Percentiles rank a stretch among this genome's conserved stretches.
phyloP scores from a whole-genome alignment of 2,329 filamentous ascomycete genomes.

The Coniochaeta ligniaria region DNA sequence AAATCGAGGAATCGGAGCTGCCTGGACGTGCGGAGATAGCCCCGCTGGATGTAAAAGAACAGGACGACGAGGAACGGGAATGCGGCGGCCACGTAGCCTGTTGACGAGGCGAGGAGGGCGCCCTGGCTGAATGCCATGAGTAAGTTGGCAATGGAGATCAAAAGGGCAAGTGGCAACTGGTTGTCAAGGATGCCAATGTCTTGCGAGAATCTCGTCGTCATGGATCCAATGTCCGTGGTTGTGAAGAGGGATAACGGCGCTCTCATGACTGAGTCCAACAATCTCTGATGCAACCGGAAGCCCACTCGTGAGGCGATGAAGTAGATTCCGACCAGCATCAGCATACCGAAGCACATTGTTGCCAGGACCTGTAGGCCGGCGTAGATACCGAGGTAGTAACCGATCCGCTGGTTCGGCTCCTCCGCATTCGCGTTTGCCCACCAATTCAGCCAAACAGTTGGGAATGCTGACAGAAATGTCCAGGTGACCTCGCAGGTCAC shows the following conservation, averaged over 20 bases:
- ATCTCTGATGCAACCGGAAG: neutral
- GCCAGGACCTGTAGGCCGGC: slow-evolving; percentile 4
- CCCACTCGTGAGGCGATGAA: neutral
- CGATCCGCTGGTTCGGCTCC: neutral
- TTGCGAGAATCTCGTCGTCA: slow-evolving; percentile 6
- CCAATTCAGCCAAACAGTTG: slow-evolving; percentile 5
- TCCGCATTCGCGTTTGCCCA: slow-evolving; percentile 4
- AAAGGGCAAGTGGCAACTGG: slow-evolving; percentile 1
- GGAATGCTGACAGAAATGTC: neutral
- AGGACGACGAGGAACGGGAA: slow-evolving; percentile 38
- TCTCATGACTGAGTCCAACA: neutral
- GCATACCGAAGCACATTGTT: neutral
- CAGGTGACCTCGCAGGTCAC: neutral
- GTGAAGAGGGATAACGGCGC: neutral
- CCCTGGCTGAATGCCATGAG: neutral
- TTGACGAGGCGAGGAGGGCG: neutral
- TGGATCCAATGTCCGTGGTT: slow-evolving; percentile 3
- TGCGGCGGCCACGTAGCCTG: slow-evolving; percentile 19
- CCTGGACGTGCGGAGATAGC: slow-evolving; percentile 50
- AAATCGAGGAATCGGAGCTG: slow-evolving; percentile 48
- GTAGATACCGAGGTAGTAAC: slow-evolving; percentile 8
- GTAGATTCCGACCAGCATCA: slow-evolving; percentile 1
- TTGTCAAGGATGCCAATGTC: slow-evolving; percentile 8
- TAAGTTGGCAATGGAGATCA: neutral
- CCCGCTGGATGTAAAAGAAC: slow-evolving; percentile 41